Evolutionary conservation across 1,284 basidiomycete genomes (phyloP), one percentile per base, ranked within the genome.

Genomic region (Sanghuangporus sanghuang): DNA sequence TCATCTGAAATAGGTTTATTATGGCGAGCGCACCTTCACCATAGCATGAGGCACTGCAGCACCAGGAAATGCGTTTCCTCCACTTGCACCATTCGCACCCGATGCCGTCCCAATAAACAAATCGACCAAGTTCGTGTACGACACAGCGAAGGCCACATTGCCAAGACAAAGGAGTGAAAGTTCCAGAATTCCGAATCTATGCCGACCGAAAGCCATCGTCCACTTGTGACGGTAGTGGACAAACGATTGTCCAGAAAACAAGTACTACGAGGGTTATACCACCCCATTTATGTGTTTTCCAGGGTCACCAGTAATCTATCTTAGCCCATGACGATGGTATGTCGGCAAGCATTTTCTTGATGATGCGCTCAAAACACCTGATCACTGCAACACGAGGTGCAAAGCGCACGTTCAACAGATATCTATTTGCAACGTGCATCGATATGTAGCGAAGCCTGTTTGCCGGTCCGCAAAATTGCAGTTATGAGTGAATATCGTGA

Each of bases 1-100:
- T 9, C 23, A 35, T 49, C 14, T 3, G 18, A 38, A 54, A 38
- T n/a, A 36, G 7, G 18, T 14, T n/a, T 5, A 9, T 50, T 27
- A 21, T 39, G 16, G 2, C 35, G 6, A 39, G 66, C 69, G 6
- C 48, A 78, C 80, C 71, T 82, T 82, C 7, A 76, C 80, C 80
- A 82, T 81, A 0, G 74, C 81, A 74, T 82, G 79, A 2, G 80
- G 81, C n/a, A 82, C 69, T 21, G 80, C 79, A 27, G 80, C 76
- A 72, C 81, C 81, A 50, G 81, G 81, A 66, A 82, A 81, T 1
- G 71, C 79, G 72, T 81, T 81, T 57, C 80, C 80, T 52, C 79
- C 78, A 63, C 78, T 80, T 3, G 75, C 77, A 54, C 79, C 80
- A 67, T 77, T 76, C 6, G 77, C 76, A 18, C 78, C 77, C 14